Evolutionary conservation across 352 stramenopile genomes (phyloP), one percentile per base, ranked within the genome.

Genomic region (Globisporangium megalacanthum): DNA sequence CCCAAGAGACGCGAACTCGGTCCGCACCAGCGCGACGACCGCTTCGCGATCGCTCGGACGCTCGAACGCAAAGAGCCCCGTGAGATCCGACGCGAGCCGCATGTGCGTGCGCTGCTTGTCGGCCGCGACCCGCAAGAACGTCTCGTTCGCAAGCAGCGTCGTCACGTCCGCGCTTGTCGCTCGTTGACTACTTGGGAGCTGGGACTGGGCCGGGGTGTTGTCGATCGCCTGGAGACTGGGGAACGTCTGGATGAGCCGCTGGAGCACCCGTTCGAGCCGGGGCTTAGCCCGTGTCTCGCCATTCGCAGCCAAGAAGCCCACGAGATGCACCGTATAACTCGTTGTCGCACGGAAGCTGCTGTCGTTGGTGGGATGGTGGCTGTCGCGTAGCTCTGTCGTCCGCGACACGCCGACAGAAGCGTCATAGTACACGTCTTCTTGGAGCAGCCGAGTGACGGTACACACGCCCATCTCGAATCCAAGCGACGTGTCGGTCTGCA

Each of bases 81-180:
- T 65, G 33, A 91, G 55, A 29, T 91, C 78, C 22, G 71, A 77
- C 9, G 64, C 66, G 29, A 74, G 61, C 22, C 68, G 70, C 57
- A 79, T 82, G 53, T 88, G 67, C 3, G 70, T 59, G 19, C 72
- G 78, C 61, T 90, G 80, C 41, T 64, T 70, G 22, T 61, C 65
- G 1, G 65, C 53, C 0, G 64, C 56, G 22, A 19, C 41, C 20
- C 53, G 62, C 47, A 82, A 44, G 8, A 62, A 57, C 17, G 41
- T 22, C 25, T 68, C 62, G 3, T 50, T 45, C 6, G 56, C 47
- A 7, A 60, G n/a, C 3, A 55, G 15, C 15, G 59, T 41, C 6
- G 14, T 29, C 17, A 39, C 15, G n/a, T 67, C 44, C 14, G 6
- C 17, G 33, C 3, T 22, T 9, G 10, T 51, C 14, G 8, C 31